Base-by-base conservation (phyloP, 768 basidiomycete species). In the Kwoniella dejecticola region DNA sequence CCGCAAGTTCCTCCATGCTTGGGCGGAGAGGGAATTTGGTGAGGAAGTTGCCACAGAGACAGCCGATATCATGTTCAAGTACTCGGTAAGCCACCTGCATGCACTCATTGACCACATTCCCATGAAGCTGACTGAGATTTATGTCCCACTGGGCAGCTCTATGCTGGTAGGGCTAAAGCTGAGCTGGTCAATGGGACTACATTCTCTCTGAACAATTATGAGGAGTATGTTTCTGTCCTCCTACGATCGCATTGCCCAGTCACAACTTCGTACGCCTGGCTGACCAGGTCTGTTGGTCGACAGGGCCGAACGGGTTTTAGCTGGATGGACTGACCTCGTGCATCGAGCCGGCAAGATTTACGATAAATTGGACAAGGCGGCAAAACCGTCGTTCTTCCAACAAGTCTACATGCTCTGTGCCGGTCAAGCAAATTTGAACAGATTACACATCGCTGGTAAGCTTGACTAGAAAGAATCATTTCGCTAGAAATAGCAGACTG, bases 21-120 rank as follows among this genome's bases (percentile, higher is more conserved):
- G 87, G 87, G 87, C 87, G 0, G 80, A 83, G 60, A 82, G 87
- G 19, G 88, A 89, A 71, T 89, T 88, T 69, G 84, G 83, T 41
- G 49, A 86, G 6, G 77, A 81, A 3, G 52, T 76, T 3, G 56
- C 85, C 0, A 71, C 67, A 0, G 79, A 76, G 4, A 82, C 88
- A 10, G 80, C 83, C 0, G 79, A 81, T 41, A 84, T 89, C 56
- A 81, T 88, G 26, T 81, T 36, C 21, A 61, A 56, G 19, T 67
- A 68, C 40, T 61, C 63, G 8, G 64, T 76, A 56, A 61, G 71
- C 62, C 21, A 19, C 8, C 45, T 40, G 17, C 29, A n/a, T 0
- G 10, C 19, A 13, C 41, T 19, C 6, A 42, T 8, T n/a, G 38
- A 31, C 19, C 12, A 19, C 3, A 21, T 26, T 3, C 4, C 17